These are phyloP conservation scores for Vaccinium macrocarpon DNA, from an alignment of 148 eudicot species.

Conservation along the genomic window DNA sequence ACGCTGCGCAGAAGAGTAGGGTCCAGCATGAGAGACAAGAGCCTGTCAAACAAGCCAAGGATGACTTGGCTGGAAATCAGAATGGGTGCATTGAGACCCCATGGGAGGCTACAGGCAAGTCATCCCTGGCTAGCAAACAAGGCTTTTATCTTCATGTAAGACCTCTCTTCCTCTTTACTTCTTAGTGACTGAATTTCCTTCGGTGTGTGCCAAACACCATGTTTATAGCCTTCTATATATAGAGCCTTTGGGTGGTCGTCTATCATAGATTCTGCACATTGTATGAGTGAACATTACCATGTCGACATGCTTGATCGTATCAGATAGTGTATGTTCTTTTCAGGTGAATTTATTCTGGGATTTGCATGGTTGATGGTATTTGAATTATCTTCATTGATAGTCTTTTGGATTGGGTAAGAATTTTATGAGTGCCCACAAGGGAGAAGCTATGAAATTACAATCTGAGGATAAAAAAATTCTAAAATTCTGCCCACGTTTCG, in stretches of 20 bases:
- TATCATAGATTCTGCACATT: neutral
- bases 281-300: neutral
- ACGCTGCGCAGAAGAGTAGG: conserved; percentile 8
- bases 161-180: conserved; percentile 3
- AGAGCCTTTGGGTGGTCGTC: neutral
- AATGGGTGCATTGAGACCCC: neutral
- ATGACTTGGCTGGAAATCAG: conserved; percentile 12
- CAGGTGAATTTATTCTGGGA: neutral
- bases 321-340: neutral
- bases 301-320: neutral
- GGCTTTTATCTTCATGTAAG: conserved; percentile 15
- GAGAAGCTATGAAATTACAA: neutral
- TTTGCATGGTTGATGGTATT: conserved; percentile 8
- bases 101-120: conserved; percentile 19
- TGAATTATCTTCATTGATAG: neutral
- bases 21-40: conserved; percentile 24
- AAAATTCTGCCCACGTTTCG: neutral
- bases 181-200: neutral
- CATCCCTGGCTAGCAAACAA: conserved; percentile 20
- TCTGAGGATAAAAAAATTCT: neutral
- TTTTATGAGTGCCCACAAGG: neutral
- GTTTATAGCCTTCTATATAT: neutral
- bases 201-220: neutral
- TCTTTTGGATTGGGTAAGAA: neutral
- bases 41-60: conserved; percentile 20